A percentile compares a stretch with the other conserved stretches of the same genome.
These are phyloP conservation scores for Tylopilus sp. DNA, from an alignment of 768 basidiomycete genomes.

Conservation along the genomic window DNA sequence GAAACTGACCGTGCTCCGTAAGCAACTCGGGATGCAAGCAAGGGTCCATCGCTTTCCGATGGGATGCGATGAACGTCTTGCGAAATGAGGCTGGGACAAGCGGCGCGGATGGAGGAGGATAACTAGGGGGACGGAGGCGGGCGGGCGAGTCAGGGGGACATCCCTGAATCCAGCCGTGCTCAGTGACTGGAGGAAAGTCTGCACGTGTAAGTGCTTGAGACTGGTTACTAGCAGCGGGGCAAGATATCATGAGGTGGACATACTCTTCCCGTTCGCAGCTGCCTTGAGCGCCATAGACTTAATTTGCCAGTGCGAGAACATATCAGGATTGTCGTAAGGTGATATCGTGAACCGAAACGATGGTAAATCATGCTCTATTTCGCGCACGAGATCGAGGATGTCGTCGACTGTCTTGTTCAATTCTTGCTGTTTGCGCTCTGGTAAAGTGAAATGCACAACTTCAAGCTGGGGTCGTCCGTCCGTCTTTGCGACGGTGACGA, in stretches of 20 bases:
- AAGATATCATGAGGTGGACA: neutral
- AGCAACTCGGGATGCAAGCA: constrained; percentile 35
- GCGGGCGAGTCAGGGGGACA: constrained; percentile 24
- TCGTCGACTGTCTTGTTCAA: constrained; percentile 3
- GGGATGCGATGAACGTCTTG: constrained; percentile 36
- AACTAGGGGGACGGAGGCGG: constrained; percentile 29
- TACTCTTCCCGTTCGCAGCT: constrained; percentile 26
- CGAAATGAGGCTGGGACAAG: neutral
- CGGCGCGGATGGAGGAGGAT: constrained; percentile 8
- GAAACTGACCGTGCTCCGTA: constrained; percentile 48
- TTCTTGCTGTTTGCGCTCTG: neutral
- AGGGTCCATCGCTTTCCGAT: constrained; percentile 35
- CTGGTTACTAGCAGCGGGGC: neutral
- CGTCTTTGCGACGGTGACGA: constrained; percentile 27
- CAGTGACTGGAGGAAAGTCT: constrained; percentile 33
- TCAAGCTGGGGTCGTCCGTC: constrained; percentile 3
- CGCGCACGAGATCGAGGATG: constrained; percentile 24
- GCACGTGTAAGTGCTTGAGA: constrained; percentile 24
- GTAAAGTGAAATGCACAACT: constrained; percentile 15
- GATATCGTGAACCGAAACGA: constrained; percentile 31
- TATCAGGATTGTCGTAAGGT: constrained; percentile 27
- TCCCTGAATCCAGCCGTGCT: constrained; percentile 22
- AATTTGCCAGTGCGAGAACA: constrained; percentile 26
- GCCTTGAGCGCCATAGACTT: constrained; percentile 24
- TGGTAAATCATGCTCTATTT: constrained; percentile 29